phyloP scores from a whole-genome alignment of 192 early-diverging fungal species.

The Allomyces macrogynus region DNA sequence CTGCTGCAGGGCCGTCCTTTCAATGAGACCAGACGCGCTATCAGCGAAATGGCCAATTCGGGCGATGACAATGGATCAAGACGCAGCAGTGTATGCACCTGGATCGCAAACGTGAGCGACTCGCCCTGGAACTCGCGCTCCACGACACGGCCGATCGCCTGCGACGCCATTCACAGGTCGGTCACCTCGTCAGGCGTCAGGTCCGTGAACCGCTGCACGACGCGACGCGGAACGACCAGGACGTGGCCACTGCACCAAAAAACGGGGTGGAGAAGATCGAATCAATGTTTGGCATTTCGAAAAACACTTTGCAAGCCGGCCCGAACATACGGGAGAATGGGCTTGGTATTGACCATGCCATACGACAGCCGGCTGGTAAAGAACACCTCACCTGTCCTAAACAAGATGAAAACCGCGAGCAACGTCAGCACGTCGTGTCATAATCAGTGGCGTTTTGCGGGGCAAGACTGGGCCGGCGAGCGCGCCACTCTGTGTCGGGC shows the following conservation, averaged over 20 bases:
- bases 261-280: background rate
- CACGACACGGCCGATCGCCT: conserved; percentile 48
- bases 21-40: background rate
- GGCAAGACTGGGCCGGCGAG: too few species aligned
- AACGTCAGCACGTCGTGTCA: too few species aligned
- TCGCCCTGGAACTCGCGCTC: conserved; percentile 50
- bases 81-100: conserved; percentile 17
- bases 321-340: conserved; percentile 47
- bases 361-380: conserved; percentile 41
- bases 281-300: conserved; percentile 1
- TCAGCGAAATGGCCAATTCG: background rate
- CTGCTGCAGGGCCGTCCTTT: conserved; percentile 47
- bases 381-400: conserved; percentile 37
- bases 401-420: too few species aligned
- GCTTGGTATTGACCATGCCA: conserved; percentile 84
- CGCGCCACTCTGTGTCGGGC: too few species aligned
- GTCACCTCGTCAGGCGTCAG: conserved; percentile 55
- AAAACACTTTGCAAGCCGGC: background rate
- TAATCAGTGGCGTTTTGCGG: too few species aligned
- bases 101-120: conserved; percentile 59
- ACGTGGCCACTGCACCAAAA: conserved; percentile 33
- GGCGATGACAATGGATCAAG: conserved; percentile 1
- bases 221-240: conserved; percentile 48
- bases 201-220: conserved; percentile 50
- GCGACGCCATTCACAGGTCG: conserved; percentile 65